Base-by-base conservation (phyloP, 345 rosid species). In the Cardamine resedifolia region DNA sequence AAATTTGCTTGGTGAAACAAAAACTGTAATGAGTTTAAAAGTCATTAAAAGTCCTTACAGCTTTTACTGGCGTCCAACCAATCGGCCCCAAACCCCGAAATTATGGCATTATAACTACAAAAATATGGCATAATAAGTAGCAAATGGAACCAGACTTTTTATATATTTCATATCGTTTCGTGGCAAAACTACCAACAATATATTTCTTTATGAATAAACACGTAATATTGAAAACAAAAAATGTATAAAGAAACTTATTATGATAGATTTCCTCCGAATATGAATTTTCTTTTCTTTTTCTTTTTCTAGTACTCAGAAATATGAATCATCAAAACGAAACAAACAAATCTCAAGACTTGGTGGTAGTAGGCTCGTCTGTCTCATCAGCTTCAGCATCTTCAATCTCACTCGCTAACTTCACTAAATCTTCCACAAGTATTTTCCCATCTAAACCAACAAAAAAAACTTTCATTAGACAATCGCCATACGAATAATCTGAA, bases 371-470 rank as follows among this genome's bases (percentile, higher is more conserved):
- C 62, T 75, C 83, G 66, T 76, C 60, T 34, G 74, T 64, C 67
- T 72, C 79, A 12, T 85, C 88, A 4, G 65, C 77, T 12, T 78
- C 55, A 28, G 80, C 88, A 41, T 82, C 90, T 69, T 90, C 96
- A 52, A 80, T 82, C 79, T 83, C 83, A 26, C 87, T 83, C 0
- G 92, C 96, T 79, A 90, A 61, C 81, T 82, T 88, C 44, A 92
- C 85, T 12, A 92, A 78, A 80, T 95, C 99, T 83, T 89, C 85
- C 2, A 95, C 97, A 10, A 86, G 87, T 52, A 95, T 92, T 82
- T 83, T 88, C 7, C 99, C 98, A 53, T 92, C 98, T 92, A 88
- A 43, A 63, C 1, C 47, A 14, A 41, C 7, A 27, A 16, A 38
- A 39, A 11, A 18, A 57, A 39, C 21, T 19, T 10, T 10, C 15